Percentiles rank a stretch among this genome's conserved stretches.
phyloP scores from a whole-genome alignment of 208 protist species.

The Wallacemonas collosoma region DNA sequence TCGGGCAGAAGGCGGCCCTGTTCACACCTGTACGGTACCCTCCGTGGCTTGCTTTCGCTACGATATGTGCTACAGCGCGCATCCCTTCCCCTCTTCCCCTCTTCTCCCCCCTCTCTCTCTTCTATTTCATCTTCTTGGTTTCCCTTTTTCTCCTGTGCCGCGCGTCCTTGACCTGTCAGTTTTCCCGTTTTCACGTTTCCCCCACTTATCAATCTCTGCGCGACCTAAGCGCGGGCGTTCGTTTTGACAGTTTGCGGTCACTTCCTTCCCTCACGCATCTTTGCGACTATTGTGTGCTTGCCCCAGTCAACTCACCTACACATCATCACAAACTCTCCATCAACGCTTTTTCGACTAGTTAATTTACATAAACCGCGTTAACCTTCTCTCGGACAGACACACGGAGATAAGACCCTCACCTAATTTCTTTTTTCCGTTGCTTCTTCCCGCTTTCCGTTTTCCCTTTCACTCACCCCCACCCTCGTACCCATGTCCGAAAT shows the following conservation, averaged over 20 bases:
- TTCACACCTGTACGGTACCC: too few relatives aligned
- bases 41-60: too few relatives aligned
- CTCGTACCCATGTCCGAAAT: slow-evolving; percentile 1
- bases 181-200: not conserved
- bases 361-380: too few relatives aligned
- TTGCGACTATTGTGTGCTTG: too few relatives aligned
- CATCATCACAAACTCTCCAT: too few relatives aligned
- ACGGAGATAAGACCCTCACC: not conserved
- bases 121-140: not conserved
- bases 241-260: not conserved
- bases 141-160: not conserved
- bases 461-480: not conserved
- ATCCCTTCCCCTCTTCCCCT: not conserved
- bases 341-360: too few relatives aligned
- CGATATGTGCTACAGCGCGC: too few relatives aligned
- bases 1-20: too few relatives aligned
- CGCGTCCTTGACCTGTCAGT: not conserved
- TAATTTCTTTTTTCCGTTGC: not conserved
- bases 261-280: not conserved
- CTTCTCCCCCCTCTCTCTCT: slow-evolving; percentile 1
- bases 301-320: too few relatives aligned
- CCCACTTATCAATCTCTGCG: not conserved
- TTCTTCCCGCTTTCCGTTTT: not conserved
- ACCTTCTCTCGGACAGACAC: too few relatives aligned
- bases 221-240: not conserved